Percentiles rank a stretch among this genome's conserved stretches.
Evolutionary conservation across 148 eudicot genomes (phyloP).

Genomic region (Vaccinium myrtillus): DNA sequence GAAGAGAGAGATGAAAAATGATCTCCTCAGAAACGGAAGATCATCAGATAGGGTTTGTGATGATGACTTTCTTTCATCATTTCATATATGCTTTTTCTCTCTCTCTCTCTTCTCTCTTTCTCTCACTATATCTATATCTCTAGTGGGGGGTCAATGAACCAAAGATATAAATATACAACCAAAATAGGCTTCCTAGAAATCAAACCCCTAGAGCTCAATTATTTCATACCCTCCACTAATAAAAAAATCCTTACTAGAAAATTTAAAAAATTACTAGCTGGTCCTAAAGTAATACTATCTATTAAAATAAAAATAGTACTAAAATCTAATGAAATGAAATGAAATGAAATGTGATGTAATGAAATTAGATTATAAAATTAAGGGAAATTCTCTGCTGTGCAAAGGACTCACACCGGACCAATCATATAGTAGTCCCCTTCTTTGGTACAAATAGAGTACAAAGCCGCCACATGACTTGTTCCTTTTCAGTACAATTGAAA

Average conservation of each 20-base stretch:
- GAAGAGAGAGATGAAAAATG: background rate
- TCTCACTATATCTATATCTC: background rate
- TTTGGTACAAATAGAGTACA: background rate
- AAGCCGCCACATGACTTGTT: constrained; percentile 31
- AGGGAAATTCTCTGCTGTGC: background rate
- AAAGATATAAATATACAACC: constrained; percentile 31
- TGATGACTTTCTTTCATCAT: constrained; percentile 26
- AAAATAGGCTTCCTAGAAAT: constrained; percentile 35
- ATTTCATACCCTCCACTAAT: constrained; percentile 26
- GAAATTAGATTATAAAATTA: background rate
- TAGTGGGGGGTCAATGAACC: constrained; percentile 30
- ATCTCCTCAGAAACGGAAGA: constrained; percentile 24
- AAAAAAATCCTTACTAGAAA: constrained; percentile 7
- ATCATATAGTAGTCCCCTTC: constrained; percentile 5
- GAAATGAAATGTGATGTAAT: background rate
- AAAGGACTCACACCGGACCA: background rate
- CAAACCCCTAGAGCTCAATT: constrained; percentile 23
- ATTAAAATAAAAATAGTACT: background rate
- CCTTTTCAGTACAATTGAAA: background rate
- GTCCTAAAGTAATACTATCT: background rate
- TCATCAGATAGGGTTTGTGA: constrained; percentile 17
- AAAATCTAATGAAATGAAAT: background rate
- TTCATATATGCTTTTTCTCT: constrained; percentile 9
- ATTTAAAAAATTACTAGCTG: background rate
- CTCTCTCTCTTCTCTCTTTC: constrained; percentile 7